Evolutionary conservation across 495 filamentous ascomycete species (phyloP).

Genomic region (Neurospora sp.): DNA sequence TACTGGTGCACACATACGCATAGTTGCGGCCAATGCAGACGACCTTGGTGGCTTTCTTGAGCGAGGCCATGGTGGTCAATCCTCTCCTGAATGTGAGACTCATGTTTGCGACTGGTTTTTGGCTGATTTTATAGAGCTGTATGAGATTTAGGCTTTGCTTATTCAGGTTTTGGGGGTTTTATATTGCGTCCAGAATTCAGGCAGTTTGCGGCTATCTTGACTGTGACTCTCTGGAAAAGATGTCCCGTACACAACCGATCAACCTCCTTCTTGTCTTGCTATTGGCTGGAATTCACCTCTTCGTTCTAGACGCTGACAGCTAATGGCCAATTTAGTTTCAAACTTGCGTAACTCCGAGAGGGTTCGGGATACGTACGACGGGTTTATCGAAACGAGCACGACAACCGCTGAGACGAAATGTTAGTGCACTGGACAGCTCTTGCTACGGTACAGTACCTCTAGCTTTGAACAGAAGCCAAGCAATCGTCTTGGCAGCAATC

Average conservation of each 20-base stretch:
- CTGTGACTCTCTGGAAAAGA: not conserved
- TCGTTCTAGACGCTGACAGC: not conserved
- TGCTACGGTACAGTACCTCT: not conserved
- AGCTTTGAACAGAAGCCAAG: not conserved
- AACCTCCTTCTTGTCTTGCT: not conserved
- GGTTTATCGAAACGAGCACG: not conserved
- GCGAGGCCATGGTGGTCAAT: slow-evolving; percentile 45
- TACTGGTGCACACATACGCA: slow-evolving; percentile 51
- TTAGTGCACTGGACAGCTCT: not conserved
- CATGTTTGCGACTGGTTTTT: not conserved
- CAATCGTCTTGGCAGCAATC: not conserved
- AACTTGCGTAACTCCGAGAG: not conserved
- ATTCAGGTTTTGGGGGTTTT: not conserved
- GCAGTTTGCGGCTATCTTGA: not conserved
- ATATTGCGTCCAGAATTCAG: not conserved
- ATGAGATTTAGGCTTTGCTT: not conserved
- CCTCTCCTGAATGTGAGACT: slow-evolving; percentile 26
- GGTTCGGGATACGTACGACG: not conserved
- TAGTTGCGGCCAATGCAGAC: slow-evolving; percentile 98
- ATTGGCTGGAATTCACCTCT: not conserved
- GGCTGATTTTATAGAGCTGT: not conserved
- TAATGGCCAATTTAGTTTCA: not conserved
- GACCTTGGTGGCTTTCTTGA: slow-evolving; percentile 71
- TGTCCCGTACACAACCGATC: not conserved
- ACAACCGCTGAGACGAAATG: not conserved